Evolutionary conservation across 2,329 filamentous ascomycete species (phyloP), one percentile per base, ranked within the genome.

Genomic region (Penicillium aurantiogriseum): DNA sequence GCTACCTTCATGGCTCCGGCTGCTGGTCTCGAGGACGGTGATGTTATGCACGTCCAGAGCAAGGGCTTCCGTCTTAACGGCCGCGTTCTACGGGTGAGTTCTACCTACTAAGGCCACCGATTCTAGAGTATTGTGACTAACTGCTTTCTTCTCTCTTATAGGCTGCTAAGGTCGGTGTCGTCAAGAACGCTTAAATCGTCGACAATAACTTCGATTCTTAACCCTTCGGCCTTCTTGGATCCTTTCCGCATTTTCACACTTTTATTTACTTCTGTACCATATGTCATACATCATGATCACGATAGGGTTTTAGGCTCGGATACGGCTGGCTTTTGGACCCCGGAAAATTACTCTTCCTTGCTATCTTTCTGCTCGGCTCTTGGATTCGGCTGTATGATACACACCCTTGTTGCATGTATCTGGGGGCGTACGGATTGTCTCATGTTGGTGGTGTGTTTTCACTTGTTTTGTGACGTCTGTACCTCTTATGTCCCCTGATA

Each of bases 21-120:
- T 80, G 84, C 87, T 52, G 92, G 86, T 66, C 95, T 96, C 83
- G 89, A 96, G 76, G 87, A 97, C 71, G 91, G 91, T 67, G 89
- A 87, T 55, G 90, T 97, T 71, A 94, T 97, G 80, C 87, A 88
- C 74, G 91, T 91, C 49, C 93, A 97, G 83, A 90, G 91, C 77
- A 97, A 96, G 83, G 94, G 94, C 53, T 99, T 96, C 82, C 87
- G 86, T 77, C 85, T 97, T 63, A 97, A 99, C 74, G 92, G 93
- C 59, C 84, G 94, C 60, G 83, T 96, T 56, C 78, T 99, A 70
- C 86, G 94, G 75, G 82, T 82, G 70, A 69, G 77, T 72, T 0
- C 35, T 15, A 27, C 2, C 17, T 51, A 19, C 43, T 38, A 47
- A 35, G 6, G 36, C 31, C 23, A 27, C 46, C 39, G 29, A 6